phyloP scores from a whole-genome alignment of 228 moss, liverwort and hornwort genomes.

The Sphagnum fallax region DNA sequence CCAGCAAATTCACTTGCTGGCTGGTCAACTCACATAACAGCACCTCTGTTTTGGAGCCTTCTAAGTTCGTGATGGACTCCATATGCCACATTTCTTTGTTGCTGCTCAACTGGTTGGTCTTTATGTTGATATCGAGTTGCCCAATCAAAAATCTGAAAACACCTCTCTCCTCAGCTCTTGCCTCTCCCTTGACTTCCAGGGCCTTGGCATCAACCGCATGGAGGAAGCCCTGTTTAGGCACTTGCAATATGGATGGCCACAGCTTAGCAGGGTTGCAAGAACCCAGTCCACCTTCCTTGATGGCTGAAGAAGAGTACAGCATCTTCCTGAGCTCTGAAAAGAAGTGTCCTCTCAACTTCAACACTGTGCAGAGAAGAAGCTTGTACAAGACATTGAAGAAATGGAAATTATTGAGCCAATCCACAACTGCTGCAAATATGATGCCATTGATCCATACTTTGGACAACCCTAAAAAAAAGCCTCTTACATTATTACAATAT shows the following conservation, averaged over 20 bases:
- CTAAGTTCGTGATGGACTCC: background rate
- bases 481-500: too few species aligned
- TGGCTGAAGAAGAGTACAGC: slow-evolving; percentile 1
- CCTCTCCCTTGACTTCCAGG: background rate
- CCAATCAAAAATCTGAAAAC: slow-evolving; percentile 1
- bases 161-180: background rate
- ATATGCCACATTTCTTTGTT: background rate
- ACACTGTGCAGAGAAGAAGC: background rate
- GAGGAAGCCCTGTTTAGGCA: background rate
- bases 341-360: background rate
- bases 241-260: background rate
- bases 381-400: background rate
- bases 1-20: slow-evolving; percentile 3
- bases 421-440: too few species aligned
- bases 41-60: background rate
- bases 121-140: slow-evolving; percentile 1
- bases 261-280: background rate
- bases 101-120: slow-evolving; percentile 1
- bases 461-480: too few species aligned
- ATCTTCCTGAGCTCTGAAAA: background rate
- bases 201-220: background rate
- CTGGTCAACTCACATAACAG: background rate
- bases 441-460: too few species aligned
- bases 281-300: background rate
- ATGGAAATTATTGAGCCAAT: background rate